phyloP scores from a whole-genome alignment of 176 grass and related monocot genomes.

The Phyllostachys edulis region DNA sequence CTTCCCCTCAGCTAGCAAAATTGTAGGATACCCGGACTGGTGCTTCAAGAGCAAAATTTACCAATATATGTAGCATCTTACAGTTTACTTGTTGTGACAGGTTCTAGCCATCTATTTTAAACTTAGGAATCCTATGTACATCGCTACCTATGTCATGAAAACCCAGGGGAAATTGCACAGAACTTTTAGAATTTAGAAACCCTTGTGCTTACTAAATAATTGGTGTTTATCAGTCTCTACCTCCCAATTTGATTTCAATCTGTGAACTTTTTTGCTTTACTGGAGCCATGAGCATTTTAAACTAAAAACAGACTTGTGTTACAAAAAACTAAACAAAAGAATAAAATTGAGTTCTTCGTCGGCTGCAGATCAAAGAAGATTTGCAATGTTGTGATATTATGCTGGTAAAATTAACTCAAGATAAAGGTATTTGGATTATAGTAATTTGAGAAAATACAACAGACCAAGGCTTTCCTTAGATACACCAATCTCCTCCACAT shows the following conservation, averaged over 20 bases:
- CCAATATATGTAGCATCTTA: not conserved
- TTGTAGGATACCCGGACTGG: not conserved
- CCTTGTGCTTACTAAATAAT: not conserved
- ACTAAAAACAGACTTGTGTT: not conserved
- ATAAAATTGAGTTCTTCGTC: not conserved
- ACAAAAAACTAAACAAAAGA: not conserved
- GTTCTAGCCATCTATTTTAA: too few relatives aligned
- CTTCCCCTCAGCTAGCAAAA: not conserved
- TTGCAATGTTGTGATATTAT: not conserved
- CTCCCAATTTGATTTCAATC: not conserved
- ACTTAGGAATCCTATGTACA: too few relatives aligned
- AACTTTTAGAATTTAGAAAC: not conserved
- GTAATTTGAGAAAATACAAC: not conserved
- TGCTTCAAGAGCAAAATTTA: not conserved
- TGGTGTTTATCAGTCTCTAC: not conserved
- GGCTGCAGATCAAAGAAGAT: not conserved
- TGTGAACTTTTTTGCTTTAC: not conserved
- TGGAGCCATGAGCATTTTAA: not conserved
- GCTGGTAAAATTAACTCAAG: not conserved
- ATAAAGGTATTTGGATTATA: not conserved
- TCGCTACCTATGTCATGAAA: too few relatives aligned
- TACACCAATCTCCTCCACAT: too few relatives aligned
- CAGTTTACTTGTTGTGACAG: not conserved
- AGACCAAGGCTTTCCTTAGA: not conserved
- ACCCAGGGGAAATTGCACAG: not conserved